Evolutionary conservation across 2,329 filamentous ascomycete genomes (phyloP), one percentile per base, ranked within the genome.

Genomic region (Pseudocercospora fuligena): DNA sequence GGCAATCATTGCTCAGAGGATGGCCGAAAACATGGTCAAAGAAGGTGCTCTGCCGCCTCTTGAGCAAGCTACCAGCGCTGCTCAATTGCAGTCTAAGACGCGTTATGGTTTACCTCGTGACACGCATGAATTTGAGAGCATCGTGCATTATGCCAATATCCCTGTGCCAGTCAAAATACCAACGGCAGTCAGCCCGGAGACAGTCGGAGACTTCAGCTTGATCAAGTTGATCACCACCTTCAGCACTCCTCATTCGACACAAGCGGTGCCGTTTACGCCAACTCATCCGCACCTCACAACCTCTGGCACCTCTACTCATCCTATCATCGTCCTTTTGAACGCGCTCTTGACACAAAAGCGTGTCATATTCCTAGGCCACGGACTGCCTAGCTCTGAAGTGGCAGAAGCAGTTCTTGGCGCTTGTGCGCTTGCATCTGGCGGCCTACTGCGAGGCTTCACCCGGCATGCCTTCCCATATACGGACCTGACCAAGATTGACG

Each of bases 361-460:
- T 61, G 88, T 99, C 75, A 94, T 99, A 66, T 99, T 99, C 78
- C 84, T 99, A 6, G 95, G 95, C 2, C 92, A 99, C 82, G 97
- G 97, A 75, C 90, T 94, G 78, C 94, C 95, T 0, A 97, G 95
- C 0, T 93, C 94, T 23, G 94, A 97, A 76, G 95, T 99, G 27
- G 95, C 95, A 1, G 94, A 99, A 81, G 94, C 95, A n/a, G 95
- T 99, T 2, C 86, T 99, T 8, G 95, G 93, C n/a, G 94, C 95
- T 1, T 99, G 95, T 79, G 93, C 95, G 11, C 85, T 99, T 56
- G 94, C 92, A 14, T 97, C 94, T 12, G 95, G 95, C 11, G 94
- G 95, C 5, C 84, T 97, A n/a, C 83, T 99, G 40, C 87, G 94
- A 65, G 95, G 95, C 29, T 99, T 99, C 80, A 97, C 94, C 8